Evolutionary conservation across 208 protist genomes (phyloP).

Genomic region (Acanthamoeba culbertsoni): DNA sequence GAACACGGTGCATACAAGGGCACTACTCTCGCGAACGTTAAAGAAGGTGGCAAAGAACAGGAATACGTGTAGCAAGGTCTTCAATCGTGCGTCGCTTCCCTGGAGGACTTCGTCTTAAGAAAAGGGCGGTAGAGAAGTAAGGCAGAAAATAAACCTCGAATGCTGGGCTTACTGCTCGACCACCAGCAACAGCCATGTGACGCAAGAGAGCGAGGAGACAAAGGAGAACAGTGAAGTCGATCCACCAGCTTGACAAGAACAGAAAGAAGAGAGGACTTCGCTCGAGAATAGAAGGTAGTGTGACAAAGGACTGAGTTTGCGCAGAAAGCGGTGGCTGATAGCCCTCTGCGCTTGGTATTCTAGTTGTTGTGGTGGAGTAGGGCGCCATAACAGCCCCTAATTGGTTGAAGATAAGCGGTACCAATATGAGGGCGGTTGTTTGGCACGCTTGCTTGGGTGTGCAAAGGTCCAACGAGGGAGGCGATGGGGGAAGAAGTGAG

Average conservation of each 20-base stretch:
- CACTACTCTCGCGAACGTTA: background rate
- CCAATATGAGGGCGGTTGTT: background rate
- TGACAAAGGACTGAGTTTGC: background rate
- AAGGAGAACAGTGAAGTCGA: background rate
- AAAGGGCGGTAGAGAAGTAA: background rate
- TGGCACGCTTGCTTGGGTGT: background rate
- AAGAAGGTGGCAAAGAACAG: background rate
- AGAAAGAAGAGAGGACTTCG: background rate
- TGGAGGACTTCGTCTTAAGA: background rate
- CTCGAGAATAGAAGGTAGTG: background rate
- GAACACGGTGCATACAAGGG: background rate
- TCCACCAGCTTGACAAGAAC: background rate
- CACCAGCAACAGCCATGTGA: background rate
- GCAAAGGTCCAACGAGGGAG: background rate
- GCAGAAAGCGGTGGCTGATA: background rate
- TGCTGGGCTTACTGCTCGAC: background rate
- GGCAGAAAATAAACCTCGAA: background rate
- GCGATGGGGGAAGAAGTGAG: background rate
- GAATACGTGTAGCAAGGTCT: background rate
- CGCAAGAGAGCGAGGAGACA: background rate
- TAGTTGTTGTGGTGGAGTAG: background rate
- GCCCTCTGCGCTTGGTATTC: background rate
- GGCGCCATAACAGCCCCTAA: background rate
- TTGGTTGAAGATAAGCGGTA: constrained; percentile 14
- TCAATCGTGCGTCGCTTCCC: background rate